Base-by-base conservation (phyloP, 495 filamentous ascomycete genomes). In the Cercophora sp. region DNA sequence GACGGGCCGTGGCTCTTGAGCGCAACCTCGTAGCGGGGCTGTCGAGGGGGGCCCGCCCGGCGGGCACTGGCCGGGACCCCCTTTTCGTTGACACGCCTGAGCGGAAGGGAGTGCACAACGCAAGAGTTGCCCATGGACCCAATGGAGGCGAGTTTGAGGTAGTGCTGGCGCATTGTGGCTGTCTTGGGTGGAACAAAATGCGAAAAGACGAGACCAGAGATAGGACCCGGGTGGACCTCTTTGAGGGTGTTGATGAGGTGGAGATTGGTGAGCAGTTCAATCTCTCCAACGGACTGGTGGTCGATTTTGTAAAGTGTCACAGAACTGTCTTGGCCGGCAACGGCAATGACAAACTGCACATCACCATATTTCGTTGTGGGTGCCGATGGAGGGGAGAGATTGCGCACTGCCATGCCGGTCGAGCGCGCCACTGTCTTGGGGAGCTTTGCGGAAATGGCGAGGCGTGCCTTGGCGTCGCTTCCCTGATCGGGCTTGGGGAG, bases 181-280 rank as follows among this genome's bases (percentile, higher is more conserved):
- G 47, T 73, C 40, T 76, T 42, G 0, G 85, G 85, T 4, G 84
- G 74, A 24, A 64, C 68, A 65, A 88, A 88, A 23, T 78, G 76
- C 5, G 91, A 92, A 66, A 96, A 92, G 50, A 79, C 75, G 42
- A 96, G 74, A 55, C 85, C 86, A 4, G 92, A 96, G 66, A 96
- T 94, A 54, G 89, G 85, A 40, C 86, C 80, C 1, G 87, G 81
- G 65, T 96, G 93, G 13, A 90, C 91, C 18, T 84, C 72, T 48
- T 78, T 80, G 48, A 93, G 70, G 25, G 79, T 82, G 11, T 79
- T 74, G 65, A 89, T 85, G 0, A 74, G 68, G 48, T 72, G 72
- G 57, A 94, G 77, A 26, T 78, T 73, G 29, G 72, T 51, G 34
- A 85, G 67, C 31, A 80, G 82, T 35, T 79, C 74, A 46, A 78